These are phyloP conservation scores for Emydomyces testavorans DNA, from an alignment of 2,329 filamentous ascomycete species.

Conservation along the genomic window DNA sequence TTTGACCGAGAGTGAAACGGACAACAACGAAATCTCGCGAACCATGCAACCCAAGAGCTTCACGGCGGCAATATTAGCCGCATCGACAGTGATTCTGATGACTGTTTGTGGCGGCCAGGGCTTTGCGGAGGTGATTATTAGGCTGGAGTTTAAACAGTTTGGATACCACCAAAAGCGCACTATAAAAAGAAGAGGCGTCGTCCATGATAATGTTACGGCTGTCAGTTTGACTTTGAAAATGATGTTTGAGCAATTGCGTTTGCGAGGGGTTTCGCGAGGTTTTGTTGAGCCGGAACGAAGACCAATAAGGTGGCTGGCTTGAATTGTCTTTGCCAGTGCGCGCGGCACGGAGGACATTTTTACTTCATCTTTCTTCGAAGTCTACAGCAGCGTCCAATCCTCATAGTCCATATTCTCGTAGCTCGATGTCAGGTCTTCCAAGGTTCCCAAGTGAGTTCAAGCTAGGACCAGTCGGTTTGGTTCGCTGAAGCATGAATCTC, in stretches of 20 bases:
- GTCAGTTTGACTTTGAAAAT: background rate
- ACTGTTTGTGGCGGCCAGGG: background rate
- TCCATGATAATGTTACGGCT: background rate
- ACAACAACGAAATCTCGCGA: background rate
- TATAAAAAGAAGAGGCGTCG: background rate
- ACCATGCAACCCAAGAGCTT: background rate
- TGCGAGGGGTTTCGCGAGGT: background rate
- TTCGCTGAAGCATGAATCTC: no score
- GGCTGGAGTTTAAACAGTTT: background rate
- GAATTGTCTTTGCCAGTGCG: background rate
- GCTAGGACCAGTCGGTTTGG: no score
- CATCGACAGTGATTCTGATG: background rate
- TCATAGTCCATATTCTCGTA: no score
- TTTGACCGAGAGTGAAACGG: background rate
- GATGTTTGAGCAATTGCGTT: background rate
- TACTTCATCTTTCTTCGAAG: no score
- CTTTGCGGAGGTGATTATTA: background rate
- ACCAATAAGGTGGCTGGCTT: background rate
- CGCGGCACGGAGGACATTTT: no score
- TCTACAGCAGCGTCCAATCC: no score
- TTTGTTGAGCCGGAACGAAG: background rate
- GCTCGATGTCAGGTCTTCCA: no score
- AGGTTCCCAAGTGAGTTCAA: no score
- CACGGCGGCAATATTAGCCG: background rate
- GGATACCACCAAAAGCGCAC: background rate